These are phyloP conservation scores for Populus hybrid DNA, from an alignment of 441 rosid genomes.

Conservation along the genomic window DNA sequence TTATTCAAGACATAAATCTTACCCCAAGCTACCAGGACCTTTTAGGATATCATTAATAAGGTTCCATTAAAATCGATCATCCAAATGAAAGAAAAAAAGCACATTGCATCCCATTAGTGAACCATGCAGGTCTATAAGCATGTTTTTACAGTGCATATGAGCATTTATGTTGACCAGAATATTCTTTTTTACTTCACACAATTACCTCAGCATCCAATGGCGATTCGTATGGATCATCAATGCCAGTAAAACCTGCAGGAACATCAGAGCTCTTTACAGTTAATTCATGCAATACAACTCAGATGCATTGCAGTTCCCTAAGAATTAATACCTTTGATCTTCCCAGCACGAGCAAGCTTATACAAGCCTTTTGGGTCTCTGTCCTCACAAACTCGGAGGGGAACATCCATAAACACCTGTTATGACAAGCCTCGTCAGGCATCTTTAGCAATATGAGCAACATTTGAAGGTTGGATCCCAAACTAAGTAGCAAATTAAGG, in stretches of 20 bases:
- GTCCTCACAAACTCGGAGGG: slow-evolving; percentile 74
- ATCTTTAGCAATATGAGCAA: slow-evolving; percentile 7
- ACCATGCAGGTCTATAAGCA: background rate
- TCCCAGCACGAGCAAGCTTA: slow-evolving; percentile 91
- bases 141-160: background rate
- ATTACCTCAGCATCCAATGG: slow-evolving; percentile 78
- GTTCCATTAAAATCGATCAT: too few relatives aligned
- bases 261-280: background rate
- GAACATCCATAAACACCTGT: slow-evolving; percentile 86
- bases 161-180: background rate
- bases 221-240: slow-evolving; percentile 86
- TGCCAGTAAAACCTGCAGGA: slow-evolving; percentile 81
- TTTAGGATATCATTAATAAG: background rate
- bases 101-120: too few relatives aligned
- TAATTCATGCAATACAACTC: background rate
- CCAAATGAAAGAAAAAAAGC: too few relatives aligned
- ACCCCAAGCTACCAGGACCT: background rate
- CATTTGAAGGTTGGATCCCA: background rate
- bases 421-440: slow-evolving; percentile 6
- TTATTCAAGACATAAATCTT: background rate
- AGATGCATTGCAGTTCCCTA: background rate
- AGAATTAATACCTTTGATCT: slow-evolving; percentile 60
- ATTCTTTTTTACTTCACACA: background rate
- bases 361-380: slow-evolving; percentile 91
- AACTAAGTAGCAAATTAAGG: background rate